Evolutionary conservation across 257 asterid species (phyloP).

Genomic region (Nicotiana attenuata): DNA sequence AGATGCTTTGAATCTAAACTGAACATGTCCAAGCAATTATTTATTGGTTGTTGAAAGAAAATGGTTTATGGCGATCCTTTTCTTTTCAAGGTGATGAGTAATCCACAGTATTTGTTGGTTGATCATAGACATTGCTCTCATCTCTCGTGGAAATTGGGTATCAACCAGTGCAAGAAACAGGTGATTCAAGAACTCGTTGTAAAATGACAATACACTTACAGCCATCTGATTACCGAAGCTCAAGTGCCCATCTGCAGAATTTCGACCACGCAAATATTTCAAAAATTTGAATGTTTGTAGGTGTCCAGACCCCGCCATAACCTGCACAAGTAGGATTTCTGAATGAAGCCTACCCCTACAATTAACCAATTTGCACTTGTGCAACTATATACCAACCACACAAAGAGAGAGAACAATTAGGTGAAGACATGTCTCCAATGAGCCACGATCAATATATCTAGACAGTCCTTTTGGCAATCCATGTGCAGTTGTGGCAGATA

Average conservation of each 20-base stretch:
- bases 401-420: conserved; percentile 90
- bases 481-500: conserved; percentile 43
- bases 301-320: conserved; percentile 99
- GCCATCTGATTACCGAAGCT: conserved; percentile 86
- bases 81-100: not conserved
- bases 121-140: not conserved
- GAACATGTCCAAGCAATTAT: not conserved
- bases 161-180: not conserved
- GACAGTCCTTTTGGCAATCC: conserved; percentile 75
- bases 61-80: not conserved
- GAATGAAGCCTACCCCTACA: not conserved
- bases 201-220: conserved; percentile 40
- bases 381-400: conserved; percentile 43
- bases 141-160: not conserved
- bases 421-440: conserved; percentile 94
- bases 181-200: not conserved
- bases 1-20: not conserved
- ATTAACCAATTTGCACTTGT: not conserved
- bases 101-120: conserved; percentile 3
- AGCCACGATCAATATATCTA: conserved; percentile 77
- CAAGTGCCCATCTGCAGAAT: conserved; percentile 68
- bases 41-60: not conserved
- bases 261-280: conserved; percentile 82
- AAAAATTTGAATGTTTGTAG: conserved; percentile 75
- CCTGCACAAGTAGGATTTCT: conserved; percentile 38